Percentiles rank a stretch among this genome's conserved stretches.
Evolutionary conservation across 208 protist genomes (phyloP).

Genomic region (Wallacemonas sp.): DNA sequence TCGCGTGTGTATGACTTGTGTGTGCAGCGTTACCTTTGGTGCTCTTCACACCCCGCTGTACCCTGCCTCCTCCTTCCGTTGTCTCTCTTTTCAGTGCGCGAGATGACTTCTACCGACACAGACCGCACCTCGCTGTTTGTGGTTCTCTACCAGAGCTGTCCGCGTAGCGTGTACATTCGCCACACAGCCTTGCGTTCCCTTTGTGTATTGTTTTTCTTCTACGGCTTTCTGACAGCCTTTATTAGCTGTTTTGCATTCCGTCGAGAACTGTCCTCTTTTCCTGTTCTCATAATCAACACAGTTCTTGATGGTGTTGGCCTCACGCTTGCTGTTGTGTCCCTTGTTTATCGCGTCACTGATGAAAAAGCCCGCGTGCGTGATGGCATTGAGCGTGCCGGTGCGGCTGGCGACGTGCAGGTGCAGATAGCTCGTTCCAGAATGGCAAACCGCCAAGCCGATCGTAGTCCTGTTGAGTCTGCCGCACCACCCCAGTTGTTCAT

Average conservation of each 20-base stretch:
- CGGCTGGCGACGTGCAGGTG: not conserved
- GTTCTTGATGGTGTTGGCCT: not conserved
- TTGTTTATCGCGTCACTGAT: not conserved
- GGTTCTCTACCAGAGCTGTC: slow-evolving; percentile 12
- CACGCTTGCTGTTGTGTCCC: not conserved
- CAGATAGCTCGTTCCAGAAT: not conserved
- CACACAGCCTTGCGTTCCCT: not conserved
- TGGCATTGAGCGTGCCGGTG: not conserved
- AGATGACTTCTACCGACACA: no score
- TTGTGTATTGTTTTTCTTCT: not conserved
- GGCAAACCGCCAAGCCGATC: not conserved
- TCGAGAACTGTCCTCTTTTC: not conserved
- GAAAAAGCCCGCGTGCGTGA: slow-evolving; percentile 8
- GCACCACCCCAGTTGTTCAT: not conserved
- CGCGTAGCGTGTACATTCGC: not conserved
- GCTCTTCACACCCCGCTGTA: no score
- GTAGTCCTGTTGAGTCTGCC: not conserved
- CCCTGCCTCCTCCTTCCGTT: no score
- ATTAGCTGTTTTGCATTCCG: not conserved
- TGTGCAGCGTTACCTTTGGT: no score
- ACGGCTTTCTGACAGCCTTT: not conserved
- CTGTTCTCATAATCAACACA: not conserved
- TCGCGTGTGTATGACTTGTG: no score
- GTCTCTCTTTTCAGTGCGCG: no score
- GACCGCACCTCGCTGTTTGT: not conserved